A percentile compares a stretch with the other conserved stretches of the same genome.
These are phyloP conservation scores for Didymella lethalis DNA, from an alignment of 2,329 filamentous ascomycete genomes.

Conservation along the genomic window DNA sequence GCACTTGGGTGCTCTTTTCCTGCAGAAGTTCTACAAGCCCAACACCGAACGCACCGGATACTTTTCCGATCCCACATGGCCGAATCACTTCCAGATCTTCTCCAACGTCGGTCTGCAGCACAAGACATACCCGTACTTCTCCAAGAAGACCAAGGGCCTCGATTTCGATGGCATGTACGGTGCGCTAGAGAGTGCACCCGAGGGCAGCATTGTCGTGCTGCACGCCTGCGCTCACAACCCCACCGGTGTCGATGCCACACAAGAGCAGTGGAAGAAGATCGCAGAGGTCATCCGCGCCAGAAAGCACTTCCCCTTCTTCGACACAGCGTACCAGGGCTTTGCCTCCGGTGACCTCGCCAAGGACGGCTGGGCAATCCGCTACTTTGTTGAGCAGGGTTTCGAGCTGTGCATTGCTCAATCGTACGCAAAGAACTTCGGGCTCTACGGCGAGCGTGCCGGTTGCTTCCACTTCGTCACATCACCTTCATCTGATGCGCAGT, in stretches of 20 bases:
- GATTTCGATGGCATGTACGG: constrained; percentile 89
- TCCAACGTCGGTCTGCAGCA: constrained; percentile 82
- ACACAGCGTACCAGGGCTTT: constrained; percentile 97
- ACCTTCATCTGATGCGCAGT: constrained; percentile 70
- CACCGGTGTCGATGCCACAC: constrained; percentile 92
- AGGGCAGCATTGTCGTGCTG: constrained; percentile 84
- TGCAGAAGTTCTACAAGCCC: constrained; percentile 82
- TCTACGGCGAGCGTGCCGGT: constrained; percentile 95
- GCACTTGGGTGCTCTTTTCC: constrained; percentile 92
- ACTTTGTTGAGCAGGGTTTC: constrained; percentile 95
- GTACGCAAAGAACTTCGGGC: constrained; percentile 70
- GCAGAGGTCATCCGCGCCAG: constrained; percentile 77
- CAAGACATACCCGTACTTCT: constrained; percentile 93
- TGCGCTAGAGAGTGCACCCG: constrained; percentile 72
- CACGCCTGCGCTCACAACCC: constrained; percentile 98
- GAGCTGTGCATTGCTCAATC: constrained; percentile 62
- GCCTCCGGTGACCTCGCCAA: constrained; percentile 86
- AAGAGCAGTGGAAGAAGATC: constrained; percentile 93
- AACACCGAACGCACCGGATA: constrained; percentile 77
- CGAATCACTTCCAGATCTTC: constrained; percentile 99
- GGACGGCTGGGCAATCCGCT: constrained; percentile 90
- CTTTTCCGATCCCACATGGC: constrained; percentile 95
- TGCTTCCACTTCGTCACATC: constrained; percentile 93
- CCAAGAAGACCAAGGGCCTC: constrained; percentile 84
- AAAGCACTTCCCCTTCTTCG: constrained; percentile 96